Conservation (phyloP, 75 land plant genomes). For the Pinus tabuliformis region DNA sequence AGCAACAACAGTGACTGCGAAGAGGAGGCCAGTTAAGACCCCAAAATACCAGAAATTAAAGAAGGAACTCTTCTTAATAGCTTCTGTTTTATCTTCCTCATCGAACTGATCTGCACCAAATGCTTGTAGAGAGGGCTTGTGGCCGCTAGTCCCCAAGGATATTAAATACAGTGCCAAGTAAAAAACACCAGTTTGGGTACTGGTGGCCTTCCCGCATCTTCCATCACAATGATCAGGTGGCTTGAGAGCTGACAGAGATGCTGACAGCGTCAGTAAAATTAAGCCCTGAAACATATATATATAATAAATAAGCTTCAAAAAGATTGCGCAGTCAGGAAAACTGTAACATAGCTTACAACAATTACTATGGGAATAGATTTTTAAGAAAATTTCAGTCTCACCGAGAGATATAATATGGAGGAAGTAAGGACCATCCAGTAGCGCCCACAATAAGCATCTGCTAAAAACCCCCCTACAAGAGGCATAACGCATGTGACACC, state of each 20-base stretch:
- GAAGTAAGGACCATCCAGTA: constrained; percentile 66
- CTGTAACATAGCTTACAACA: background rate
- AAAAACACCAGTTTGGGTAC: constrained; percentile 50
- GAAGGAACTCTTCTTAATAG: constrained; percentile 50
- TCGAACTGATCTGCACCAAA: constrained; percentile 81
- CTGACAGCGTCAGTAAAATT: constrained; percentile 37
- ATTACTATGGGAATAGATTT: background rate
- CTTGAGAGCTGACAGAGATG: constrained; percentile 15
- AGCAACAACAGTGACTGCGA: constrained; percentile 21
- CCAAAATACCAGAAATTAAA: constrained; percentile 35
- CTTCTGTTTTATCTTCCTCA: constrained; percentile 38
- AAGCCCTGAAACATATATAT: constrained; percentile 22
- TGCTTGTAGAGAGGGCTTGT: constrained; percentile 41
- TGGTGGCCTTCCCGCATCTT: constrained; percentile 14
- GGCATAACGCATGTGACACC: constrained; percentile 74
- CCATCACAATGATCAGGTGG: constrained; percentile 13
- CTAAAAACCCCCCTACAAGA: constrained; percentile 81
- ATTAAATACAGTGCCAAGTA: constrained; percentile 61
- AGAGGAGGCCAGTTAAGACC: constrained; percentile 1
- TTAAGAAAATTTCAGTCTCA: constrained; percentile 14
- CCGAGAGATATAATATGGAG: constrained; percentile 64
- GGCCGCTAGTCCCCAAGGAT: constrained; percentile 42
- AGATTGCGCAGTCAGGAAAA: background rate
- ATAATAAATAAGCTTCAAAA: background rate
- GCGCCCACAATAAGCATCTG: constrained; percentile 84